phyloP scores from a whole-genome alignment of 164 flowering plant genomes.

The Vitis cinerea region DNA sequence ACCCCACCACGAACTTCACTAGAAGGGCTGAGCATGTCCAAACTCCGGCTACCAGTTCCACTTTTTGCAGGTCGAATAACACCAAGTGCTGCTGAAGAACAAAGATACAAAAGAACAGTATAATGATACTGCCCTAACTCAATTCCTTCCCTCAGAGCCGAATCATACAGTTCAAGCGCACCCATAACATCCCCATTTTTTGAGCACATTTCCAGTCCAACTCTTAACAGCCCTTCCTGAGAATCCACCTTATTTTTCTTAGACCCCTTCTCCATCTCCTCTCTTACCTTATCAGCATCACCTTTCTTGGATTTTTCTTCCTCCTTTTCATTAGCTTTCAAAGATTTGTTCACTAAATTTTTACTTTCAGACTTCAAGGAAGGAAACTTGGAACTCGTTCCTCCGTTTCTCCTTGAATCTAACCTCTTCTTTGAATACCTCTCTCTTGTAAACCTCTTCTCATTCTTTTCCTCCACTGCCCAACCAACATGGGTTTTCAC shows the following conservation, averaged over 20 bases:
- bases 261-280: constrained; percentile 24
- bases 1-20: constrained; percentile 9
- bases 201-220: constrained; percentile 69
- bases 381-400: constrained; percentile 31
- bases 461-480: constrained; percentile 15
- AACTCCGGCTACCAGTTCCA: constrained; percentile 46
- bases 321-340: constrained; percentile 14
- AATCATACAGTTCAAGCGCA: constrained; percentile 65
- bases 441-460: constrained; percentile 19
- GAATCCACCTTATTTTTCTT: constrained; percentile 35
- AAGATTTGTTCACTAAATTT: constrained; percentile 14
- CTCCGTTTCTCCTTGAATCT: constrained; percentile 18
- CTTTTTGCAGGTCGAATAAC: constrained; percentile 76
- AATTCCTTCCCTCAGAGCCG: constrained; percentile 56
- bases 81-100: constrained; percentile 86
- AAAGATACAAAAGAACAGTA: constrained; percentile 74
- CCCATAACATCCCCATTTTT: constrained; percentile 75
- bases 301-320: constrained; percentile 13
- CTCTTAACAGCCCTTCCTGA: constrained; percentile 33
- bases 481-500: constrained; percentile 8
- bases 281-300: constrained; percentile 11
- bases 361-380: constrained; percentile 28
- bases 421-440: constrained; percentile 14
- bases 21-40: constrained; percentile 18
- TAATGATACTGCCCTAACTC: constrained; percentile 68